Base-by-base conservation (phyloP, 805 yeast species). In the Wickerhamiella sorbophila region DNA sequence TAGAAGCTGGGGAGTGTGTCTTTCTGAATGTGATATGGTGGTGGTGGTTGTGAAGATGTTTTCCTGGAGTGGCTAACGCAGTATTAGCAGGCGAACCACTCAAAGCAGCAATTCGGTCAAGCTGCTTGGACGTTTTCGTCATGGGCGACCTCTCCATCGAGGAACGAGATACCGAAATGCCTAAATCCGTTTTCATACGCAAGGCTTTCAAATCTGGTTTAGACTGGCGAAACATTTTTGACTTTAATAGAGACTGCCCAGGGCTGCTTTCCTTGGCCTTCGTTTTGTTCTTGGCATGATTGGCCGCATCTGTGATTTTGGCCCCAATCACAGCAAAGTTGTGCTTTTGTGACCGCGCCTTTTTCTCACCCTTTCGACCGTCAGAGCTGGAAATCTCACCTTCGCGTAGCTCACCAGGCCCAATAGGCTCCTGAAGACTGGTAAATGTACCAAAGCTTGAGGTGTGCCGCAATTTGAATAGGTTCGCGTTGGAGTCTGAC, bases 31-130 rank as follows among this genome's bases (percentile, higher is more conserved):
- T 49, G 10, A 64, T 50, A 33, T 65, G 53, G 12, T 49, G 51
- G 36, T 50, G 49, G 31, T 49, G 51, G 31, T 40, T 18, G 21
- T 48, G 68, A 36, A 12, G 10, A 12, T 8, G 29, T 20, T 36
- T 27, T 33, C 34, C 24, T 4, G 33, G 33, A 18, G 18, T 20
- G 24, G 16, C 27, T 10, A 20, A 24, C 19, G 26, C 29, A n/a
- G 26, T 12, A 18, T 21, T 17, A 5, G 41, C 27, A 20, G 38
- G 16, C 31, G 31, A 24, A 16, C 52, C 47, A 2, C 62, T 61
- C 17, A 59, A 49, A 15, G 61, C 58, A 5, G 64, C 64, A 12
- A 61, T 61, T 15, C 65, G 48, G 36, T 61, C 64, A 20, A 61
- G 49, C 40, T 61, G 64, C 31, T 53, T 48, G 3, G 61, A 55